phyloP scores from a whole-genome alignment of 495 filamentous ascomycete genomes.

The Immersiella caudata region DNA sequence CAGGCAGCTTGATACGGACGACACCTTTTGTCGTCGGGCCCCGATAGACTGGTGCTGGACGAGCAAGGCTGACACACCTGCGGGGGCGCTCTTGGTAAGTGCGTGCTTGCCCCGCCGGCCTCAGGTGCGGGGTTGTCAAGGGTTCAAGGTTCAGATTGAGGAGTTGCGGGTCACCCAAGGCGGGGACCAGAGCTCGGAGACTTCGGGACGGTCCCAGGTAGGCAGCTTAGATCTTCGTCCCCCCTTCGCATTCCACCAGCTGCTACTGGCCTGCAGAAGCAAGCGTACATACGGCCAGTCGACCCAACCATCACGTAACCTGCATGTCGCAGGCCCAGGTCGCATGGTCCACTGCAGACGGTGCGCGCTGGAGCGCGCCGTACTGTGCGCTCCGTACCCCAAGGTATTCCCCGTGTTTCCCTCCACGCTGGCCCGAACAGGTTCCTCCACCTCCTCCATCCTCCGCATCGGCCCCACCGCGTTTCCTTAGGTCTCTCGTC shows the following conservation, averaged over 20 bases:
- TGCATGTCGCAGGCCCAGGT: background rate
- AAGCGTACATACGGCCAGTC: background rate
- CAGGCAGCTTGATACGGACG: background rate
- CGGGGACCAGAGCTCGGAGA: background rate
- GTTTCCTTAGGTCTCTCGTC: background rate
- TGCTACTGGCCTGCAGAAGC: background rate
- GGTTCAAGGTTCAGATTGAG: background rate
- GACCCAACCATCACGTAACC: conserved; percentile 8
- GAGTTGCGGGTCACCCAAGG: background rate
- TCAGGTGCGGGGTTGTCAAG: background rate
- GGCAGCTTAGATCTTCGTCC: background rate
- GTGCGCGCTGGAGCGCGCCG: background rate
- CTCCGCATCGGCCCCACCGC: background rate
- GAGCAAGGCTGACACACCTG: conserved; percentile 10
- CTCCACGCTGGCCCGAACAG: background rate
- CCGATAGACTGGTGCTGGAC: background rate
- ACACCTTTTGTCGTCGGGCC: background rate
- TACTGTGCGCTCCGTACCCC: conserved; percentile 3
- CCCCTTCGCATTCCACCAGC: background rate
- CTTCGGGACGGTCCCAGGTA: background rate
- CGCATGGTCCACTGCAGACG: background rate
- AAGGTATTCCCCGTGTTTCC: background rate
- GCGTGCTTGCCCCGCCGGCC: background rate
- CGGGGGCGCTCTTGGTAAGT: background rate
- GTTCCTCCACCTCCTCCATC: background rate